phyloP scores from a whole-genome alignment of 2,329 filamentous ascomycete genomes.

The Colletotrichum eleusines region DNA sequence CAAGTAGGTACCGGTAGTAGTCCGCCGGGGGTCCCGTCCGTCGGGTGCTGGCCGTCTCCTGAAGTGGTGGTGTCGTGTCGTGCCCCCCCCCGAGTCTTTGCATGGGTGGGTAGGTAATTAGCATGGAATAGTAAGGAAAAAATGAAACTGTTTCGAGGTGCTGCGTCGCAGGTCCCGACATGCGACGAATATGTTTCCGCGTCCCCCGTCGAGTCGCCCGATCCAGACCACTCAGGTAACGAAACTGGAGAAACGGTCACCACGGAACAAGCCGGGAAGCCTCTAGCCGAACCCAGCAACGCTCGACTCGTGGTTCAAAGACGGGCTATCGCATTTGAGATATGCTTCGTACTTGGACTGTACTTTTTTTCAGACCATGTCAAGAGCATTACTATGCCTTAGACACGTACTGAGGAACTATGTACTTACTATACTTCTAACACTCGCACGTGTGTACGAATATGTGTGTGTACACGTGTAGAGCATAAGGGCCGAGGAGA shows the following conservation, averaged over 20 bases:
- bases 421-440: no score
- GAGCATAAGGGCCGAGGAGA: conserved; percentile 1
- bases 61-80: no score
- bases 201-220: not conserved
- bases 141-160: conserved; percentile 31
- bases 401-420: no score
- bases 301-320: not conserved
- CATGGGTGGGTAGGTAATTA: not conserved
- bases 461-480: not conserved
- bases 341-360: no score
- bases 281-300: not conserved
- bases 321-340: no score
- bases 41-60: not conserved
- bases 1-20: no score
- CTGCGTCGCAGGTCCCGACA: conserved; percentile 24
- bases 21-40: not conserved
- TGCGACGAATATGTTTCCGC: conserved; percentile 27
- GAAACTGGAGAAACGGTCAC: not conserved
- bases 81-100: no score
- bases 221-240: not conserved
- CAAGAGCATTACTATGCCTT: no score
- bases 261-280: not conserved
- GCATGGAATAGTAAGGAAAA: not conserved
- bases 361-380: no score
- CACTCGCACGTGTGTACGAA: no score